Evolutionary conservation across 768 basidiomycete species (phyloP), one percentile per base, ranked within the genome.

Genomic region (Tylopilus balloui): DNA sequence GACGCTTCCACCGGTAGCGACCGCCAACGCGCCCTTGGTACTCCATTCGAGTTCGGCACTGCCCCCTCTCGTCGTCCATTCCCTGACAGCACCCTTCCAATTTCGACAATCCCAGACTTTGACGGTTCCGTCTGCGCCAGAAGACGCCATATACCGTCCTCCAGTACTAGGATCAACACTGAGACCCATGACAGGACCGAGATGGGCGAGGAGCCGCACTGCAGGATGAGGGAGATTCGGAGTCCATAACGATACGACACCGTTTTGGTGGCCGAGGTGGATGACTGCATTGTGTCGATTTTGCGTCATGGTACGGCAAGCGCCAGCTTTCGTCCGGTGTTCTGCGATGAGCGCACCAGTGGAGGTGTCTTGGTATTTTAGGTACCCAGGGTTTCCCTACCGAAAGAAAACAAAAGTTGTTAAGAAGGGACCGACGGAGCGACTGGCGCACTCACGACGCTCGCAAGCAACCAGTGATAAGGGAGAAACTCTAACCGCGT

Each of bases 41-140:
- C 92, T 93, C 86, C 89, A 99, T 36, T 87, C 83, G 4, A 92
- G 55, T 49, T 84, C 86, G 0, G 81, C 80, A 3, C 77, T 68
- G 1, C 81, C 82, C 7, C 86, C 83, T 47, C 90, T 73, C 32
- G 86, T 74, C 9, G 67, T 71, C 92, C 93, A 88, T 67, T 85
- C 78, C 50, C 91, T 74, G 29, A 99, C 79, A 3, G 84, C 80
- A 8, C 88, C 87, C 55, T 88, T 92, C 93, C 93, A 97, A 71
- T 92, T 96, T 48, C 96, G 71, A 61, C 88, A 91, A 69, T 98
- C 96, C 96, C 96, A 99, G 1, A 98, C 76, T 60, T 97, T 98
- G 43, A 99, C 87, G 0, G 72, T 80, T 0, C 92, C 86, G 61
- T 99, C 96, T 53, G 83, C 74, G 0, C 94, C 94, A 2, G 86